A percentile compares a stretch with the other conserved stretches of the same genome.
These are phyloP conservation scores for Keithomyces neogunnii DNA, from an alignment of 2,329 filamentous ascomycete species.

Conservation along the genomic window DNA sequence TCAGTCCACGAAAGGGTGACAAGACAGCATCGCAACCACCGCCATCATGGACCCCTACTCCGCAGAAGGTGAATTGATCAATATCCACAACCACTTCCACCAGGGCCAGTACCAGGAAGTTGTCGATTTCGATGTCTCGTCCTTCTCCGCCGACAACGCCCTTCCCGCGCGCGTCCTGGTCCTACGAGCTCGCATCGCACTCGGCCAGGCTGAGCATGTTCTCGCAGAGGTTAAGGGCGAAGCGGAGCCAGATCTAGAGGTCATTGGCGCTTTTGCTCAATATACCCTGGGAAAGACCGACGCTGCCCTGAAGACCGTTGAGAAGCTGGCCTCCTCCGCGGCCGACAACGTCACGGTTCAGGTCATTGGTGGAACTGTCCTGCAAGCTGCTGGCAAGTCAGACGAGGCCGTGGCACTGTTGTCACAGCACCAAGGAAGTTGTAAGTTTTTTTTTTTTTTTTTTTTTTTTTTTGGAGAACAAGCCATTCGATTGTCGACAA, in stretches of 20 bases:
- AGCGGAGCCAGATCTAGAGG: constrained; percentile 64
- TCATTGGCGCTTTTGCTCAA: constrained; percentile 69
- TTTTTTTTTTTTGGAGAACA: too few species aligned
- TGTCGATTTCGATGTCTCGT: constrained; percentile 73
- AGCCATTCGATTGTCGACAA: neutral
- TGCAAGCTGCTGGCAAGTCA: constrained; percentile 71
- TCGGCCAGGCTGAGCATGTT: constrained; percentile 69
- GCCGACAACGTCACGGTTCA: constrained; percentile 75
- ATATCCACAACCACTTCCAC: constrained; percentile 63
- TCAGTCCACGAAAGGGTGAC: neutral
- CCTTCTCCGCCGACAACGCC: constrained; percentile 70
- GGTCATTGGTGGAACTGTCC: constrained; percentile 69
- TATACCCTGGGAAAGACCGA: constrained; percentile 51
- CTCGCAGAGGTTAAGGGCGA: constrained; percentile 57
- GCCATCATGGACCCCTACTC: constrained; percentile 60
- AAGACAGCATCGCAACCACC: constrained; percentile 11
- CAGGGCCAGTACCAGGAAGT: constrained; percentile 82
- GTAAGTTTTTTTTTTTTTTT: constrained; percentile 40
- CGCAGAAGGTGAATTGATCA: constrained; percentile 62
- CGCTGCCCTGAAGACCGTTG: constrained; percentile 52
- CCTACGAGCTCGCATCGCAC: constrained; percentile 74
- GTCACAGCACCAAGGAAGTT: constrained; percentile 75
- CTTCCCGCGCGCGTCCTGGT: constrained; percentile 69
- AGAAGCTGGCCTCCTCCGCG: constrained; percentile 58
- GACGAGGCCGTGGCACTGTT: constrained; percentile 78